Percentiles rank a stretch among this genome's conserved stretches.
phyloP scores from a whole-genome alignment of 305 asterid genomes.

The Solanum hybrid region DNA sequence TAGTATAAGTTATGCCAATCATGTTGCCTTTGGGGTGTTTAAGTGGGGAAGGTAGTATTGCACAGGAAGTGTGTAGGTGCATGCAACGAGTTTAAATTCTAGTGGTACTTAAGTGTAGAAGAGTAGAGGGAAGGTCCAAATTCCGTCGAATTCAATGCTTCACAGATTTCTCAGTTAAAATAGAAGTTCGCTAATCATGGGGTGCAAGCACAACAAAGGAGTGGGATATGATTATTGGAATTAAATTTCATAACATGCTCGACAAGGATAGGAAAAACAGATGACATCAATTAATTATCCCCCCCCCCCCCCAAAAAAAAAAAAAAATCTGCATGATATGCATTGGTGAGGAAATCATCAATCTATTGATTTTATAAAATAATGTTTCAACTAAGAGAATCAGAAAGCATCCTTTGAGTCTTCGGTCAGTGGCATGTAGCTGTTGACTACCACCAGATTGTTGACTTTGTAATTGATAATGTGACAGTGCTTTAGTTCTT shows the following conservation, averaged over 20 bases:
- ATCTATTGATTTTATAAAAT: no score
- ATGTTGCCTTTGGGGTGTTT: neutral
- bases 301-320: neutral
- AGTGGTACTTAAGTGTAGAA: neutral
- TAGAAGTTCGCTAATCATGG: neutral
- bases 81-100: neutral
- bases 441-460: neutral
- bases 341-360: no score
- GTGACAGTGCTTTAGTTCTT: neutral
- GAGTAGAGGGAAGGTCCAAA: neutral
- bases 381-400: no score
- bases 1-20: conserved; percentile 5
- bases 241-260: neutral
- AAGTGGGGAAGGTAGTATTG: neutral
- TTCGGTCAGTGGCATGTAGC: neutral
- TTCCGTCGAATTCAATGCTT: neutral
- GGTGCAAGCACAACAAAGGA: neutral
- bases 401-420: neutral
- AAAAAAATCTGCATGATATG: no score
- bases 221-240: neutral
- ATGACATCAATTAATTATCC: neutral
- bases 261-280: neutral
- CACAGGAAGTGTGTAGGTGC: neutral
- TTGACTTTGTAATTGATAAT: neutral
- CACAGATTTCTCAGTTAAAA: neutral